Evolutionary conservation across 345 rosid genomes (phyloP).

Genomic region (Brassica napus): Da-Ae NC_063452.1:57583501-57584000

Average conservation of each 20-base stretch:
- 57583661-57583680: too few relatives aligned
- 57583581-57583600: too few relatives aligned
- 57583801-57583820: background rate
- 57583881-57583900: background rate
- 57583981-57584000: background rate
- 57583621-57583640: too few relatives aligned
- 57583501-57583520: too few relatives aligned
- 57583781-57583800: background rate
- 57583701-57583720: too few relatives aligned
- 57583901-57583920: slow-evolving; percentile 23
- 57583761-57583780: background rate
- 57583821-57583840: slow-evolving; percentile 9
- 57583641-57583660: too few relatives aligned
- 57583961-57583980: slow-evolving; percentile 21
- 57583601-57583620: too few relatives aligned
- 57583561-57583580: too few relatives aligned
- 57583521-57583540: too few relatives aligned
- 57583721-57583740: background rate
- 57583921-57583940: slow-evolving; percentile 35
- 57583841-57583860: slow-evolving; percentile 2
- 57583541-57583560: too few relatives aligned
- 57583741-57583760: background rate
- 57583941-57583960: slow-evolving; percentile 34
- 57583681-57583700: too few relatives aligned
- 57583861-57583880: slow-evolving; percentile 4